phyloP scores from a whole-genome alignment of 2,329 filamentous ascomycete species.

The Leptosphaerulina australis region DNA sequence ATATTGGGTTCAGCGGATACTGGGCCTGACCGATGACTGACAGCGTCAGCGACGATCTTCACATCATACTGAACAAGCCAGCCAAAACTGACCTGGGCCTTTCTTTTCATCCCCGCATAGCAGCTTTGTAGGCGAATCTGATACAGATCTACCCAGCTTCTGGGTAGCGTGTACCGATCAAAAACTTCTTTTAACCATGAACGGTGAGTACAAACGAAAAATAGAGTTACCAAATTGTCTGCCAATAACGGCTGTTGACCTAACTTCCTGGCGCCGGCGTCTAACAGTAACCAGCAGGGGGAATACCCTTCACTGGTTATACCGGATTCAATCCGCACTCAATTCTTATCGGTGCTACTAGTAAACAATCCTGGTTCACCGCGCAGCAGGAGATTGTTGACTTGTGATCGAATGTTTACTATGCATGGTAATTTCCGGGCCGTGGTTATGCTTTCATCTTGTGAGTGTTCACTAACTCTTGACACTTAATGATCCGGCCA shows the following conservation, averaged over 20 bases:
- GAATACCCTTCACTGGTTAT: not conserved
- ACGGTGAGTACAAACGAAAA: not conserved
- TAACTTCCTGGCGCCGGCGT: not conserved
- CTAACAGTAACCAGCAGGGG: not conserved
- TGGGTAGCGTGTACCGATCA: not conserved
- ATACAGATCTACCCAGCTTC: not conserved
- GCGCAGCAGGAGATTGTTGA: too few relatives aligned
- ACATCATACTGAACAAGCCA: not conserved
- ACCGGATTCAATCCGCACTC: too few relatives aligned
- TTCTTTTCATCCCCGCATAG: not conserved
- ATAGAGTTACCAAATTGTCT: not conserved
- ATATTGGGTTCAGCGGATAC: not conserved
- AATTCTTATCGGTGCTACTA: too few relatives aligned
- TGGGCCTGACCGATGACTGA: not conserved
- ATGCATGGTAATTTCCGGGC: not conserved
- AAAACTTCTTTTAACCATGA: not conserved
- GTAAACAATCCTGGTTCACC: too few relatives aligned
- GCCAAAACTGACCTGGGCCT: slow-evolving; percentile 2
- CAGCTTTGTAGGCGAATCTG: not conserved
- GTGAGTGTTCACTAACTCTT: too few relatives aligned
- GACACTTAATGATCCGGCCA: too few relatives aligned
- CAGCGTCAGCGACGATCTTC: not conserved
- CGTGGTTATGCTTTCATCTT: not conserved
- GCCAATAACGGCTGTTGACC: not conserved
- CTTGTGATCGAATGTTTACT: too few relatives aligned